These are phyloP conservation scores for Aspergillus tanneri DNA, from an alignment of 2,329 filamentous ascomycete genomes.

Conservation along the genomic window DNA sequence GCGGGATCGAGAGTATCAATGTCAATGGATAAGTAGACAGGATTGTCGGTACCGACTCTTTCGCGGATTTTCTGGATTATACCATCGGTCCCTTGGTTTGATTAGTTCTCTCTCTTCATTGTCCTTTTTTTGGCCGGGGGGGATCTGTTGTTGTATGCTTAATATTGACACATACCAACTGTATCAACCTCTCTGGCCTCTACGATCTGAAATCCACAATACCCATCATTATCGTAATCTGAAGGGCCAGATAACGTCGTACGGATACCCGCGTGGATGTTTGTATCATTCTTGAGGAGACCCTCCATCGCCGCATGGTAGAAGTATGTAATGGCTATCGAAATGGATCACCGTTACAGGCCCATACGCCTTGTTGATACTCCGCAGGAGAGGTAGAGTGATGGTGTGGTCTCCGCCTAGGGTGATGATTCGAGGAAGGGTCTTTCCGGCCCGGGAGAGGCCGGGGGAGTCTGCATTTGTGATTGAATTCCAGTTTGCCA, in stretches of 20 bases:
- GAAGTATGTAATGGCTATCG: constrained; percentile 73
- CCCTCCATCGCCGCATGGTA: constrained; percentile 79
- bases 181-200: constrained; percentile 71
- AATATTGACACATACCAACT: no score
- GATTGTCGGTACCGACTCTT: constrained; percentile 62
- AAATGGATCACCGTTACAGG: constrained; percentile 66
- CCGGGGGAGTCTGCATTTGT: constrained; percentile 68
- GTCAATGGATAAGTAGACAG: constrained; percentile 34
- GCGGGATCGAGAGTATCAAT: constrained; percentile 46
- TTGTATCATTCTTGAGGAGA: constrained; percentile 74
- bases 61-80: constrained; percentile 77
- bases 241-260: constrained; percentile 75
- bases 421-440: constrained; percentile 77
- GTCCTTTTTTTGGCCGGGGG: no score
- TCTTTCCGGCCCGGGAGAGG: constrained; percentile 69
- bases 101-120: background rate
- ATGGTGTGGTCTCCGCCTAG: constrained; percentile 54
- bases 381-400: constrained; percentile 53
- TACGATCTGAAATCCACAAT: constrained; percentile 79
- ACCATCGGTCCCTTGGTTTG: constrained; percentile 55
- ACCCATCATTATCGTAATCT: constrained; percentile 83
- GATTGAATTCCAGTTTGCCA: no score
- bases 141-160: no score
- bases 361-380: constrained; percentile 64
- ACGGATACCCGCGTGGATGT: constrained; percentile 84